phyloP scores from a whole-genome alignment of 1,284 basidiomycete species.

The Apiotrichum laibachii region DNA sequence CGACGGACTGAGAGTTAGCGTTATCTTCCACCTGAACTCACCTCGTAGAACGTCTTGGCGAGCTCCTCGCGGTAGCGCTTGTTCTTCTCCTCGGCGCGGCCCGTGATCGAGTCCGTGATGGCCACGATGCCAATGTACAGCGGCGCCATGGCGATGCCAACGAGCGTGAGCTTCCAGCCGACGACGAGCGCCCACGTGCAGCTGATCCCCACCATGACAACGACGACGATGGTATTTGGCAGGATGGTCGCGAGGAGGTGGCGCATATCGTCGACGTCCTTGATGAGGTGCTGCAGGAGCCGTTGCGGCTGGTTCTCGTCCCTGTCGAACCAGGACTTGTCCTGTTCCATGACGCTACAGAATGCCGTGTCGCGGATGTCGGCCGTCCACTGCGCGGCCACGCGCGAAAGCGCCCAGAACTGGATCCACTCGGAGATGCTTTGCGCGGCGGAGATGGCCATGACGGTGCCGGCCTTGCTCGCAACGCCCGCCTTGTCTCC shows the following conservation, averaged over 20 bases:
- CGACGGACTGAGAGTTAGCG: conserved; percentile 60
- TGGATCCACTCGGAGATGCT: conserved; percentile 70
- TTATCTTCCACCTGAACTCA: conserved; percentile 46
- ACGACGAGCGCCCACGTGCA: conserved; percentile 80
- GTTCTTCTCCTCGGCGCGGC: conserved; percentile 68
- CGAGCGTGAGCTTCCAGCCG: conserved; percentile 92
- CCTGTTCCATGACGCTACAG: conserved; percentile 68
- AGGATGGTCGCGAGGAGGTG: conserved; percentile 72
- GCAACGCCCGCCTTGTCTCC: conserved; percentile 66
- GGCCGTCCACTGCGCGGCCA: conserved; percentile 74
- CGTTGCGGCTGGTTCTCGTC: conserved; percentile 62
- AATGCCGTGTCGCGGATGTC: conserved; percentile 64
- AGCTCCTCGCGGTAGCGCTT: conserved; percentile 81
- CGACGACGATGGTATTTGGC: conserved; percentile 68
- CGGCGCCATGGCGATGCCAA: conserved; percentile 81
- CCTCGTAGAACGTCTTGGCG: conserved; percentile 80
- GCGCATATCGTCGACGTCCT: conserved; percentile 87
- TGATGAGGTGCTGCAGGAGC: conserved; percentile 77
- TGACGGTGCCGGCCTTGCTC: conserved; percentile 56
- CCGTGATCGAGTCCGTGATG: conserved; percentile 67
- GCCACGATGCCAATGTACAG: conserved; percentile 74
- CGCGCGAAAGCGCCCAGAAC: conserved; percentile 71
- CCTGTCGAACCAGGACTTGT: conserved; percentile 86
- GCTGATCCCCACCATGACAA: conserved; percentile 76
- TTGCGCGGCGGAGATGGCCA: conserved; percentile 71